These are phyloP conservation scores for Heimioporus retisporus DNA, from an alignment of 1,284 basidiomycete species.

Conservation along the genomic window DNA sequence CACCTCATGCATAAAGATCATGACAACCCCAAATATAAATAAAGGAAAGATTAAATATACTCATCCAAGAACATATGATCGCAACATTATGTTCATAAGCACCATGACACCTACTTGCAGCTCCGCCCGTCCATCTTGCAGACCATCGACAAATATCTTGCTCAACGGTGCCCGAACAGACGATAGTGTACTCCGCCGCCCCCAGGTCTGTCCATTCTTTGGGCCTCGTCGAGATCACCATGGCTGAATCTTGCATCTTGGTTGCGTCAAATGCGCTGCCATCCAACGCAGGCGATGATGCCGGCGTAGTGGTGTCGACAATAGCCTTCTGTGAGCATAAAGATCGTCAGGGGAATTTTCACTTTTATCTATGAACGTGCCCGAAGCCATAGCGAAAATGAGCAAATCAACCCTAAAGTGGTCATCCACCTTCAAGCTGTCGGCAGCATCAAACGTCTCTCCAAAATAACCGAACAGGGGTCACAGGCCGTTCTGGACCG, in stretches of 20 bases:
- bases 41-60: no score
- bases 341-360: conserved; percentile 1
- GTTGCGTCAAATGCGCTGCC: background rate
- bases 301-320: conserved; percentile 62
- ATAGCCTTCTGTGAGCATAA: conserved; percentile 70
- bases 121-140: conserved; percentile 40
- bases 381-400: conserved; percentile 81
- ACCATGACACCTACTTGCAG: background rate
- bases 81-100: no score
- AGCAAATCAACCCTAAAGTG: conserved; percentile 80
- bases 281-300: conserved; percentile 1
- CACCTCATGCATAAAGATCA: no score
- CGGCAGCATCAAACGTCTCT: conserved; percentile 69
- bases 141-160: conserved; percentile 20
- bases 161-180: conserved; percentile 58
- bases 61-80: conserved; percentile 41
- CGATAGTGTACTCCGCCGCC: conserved; percentile 57
- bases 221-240: conserved; percentile 79
- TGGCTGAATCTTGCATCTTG: no score
- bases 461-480: conserved; percentile 79
- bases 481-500: conserved; percentile 69
- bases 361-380: conserved; percentile 43
- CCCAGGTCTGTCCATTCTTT: conserved; percentile 69
- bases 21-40: no score
- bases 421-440: conserved; percentile 79